These are phyloP conservation scores for Marvania coccoides DNA, from an alignment of 139 green algal species.

Conservation along the genomic window DNA sequence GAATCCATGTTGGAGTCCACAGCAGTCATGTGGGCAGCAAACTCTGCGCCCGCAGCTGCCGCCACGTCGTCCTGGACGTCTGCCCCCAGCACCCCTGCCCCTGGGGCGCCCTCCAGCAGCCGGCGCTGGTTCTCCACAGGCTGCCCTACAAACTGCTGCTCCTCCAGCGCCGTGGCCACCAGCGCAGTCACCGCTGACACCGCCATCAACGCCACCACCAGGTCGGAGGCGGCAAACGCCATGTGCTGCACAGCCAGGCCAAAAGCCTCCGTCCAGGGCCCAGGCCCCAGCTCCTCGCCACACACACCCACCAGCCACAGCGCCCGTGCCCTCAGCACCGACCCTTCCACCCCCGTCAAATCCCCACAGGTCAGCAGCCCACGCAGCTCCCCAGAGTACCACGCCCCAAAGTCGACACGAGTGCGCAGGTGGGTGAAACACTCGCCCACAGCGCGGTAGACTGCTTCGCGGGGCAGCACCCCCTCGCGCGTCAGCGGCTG, in stretches of 20 bases:
- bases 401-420: conserved; percentile 52
- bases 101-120: conserved; percentile 10
- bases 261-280: conserved; percentile 46
- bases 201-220: conserved; percentile 58
- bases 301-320: conserved; percentile 74
- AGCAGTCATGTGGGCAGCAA: conserved; percentile 15
- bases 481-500: conserved; percentile 18
- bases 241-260: conserved; percentile 43
- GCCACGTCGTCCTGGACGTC: not conserved
- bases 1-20: conserved; percentile 22
- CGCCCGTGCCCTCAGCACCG: conserved; percentile 48
- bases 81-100: not conserved
- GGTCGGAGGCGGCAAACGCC: conserved; percentile 24
- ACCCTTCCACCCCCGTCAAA: conserved; percentile 14
- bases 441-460: conserved; percentile 64
- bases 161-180: conserved; percentile 48
- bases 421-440: conserved; percentile 57
- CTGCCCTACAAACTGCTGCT: conserved; percentile 35
- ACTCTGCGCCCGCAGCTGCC: not conserved
- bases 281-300: conserved; percentile 39
- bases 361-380: conserved; percentile 27
- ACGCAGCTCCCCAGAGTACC: conserved; percentile 56
- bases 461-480: conserved; percentile 55
- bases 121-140: conserved; percentile 1
- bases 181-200: conserved; percentile 45